Evolutionary conservation across 345 rosid species (phyloP), one percentile per base, ranked within the genome.

Genomic region (Arabidopsis arenosa): DNA sequence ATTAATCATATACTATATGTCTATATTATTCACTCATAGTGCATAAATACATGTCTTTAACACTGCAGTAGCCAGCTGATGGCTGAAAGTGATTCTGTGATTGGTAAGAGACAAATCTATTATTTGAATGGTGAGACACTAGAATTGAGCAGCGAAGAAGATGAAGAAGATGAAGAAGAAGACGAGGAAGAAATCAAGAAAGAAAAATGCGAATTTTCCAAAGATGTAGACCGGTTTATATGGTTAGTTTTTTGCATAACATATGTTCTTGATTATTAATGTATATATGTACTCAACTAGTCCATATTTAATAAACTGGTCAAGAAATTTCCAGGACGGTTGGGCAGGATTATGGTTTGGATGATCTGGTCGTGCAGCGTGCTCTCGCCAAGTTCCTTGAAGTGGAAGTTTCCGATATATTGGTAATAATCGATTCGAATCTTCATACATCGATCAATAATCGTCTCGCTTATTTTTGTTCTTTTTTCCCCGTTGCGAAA

Each of bases 331-430:
- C 64, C 83, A 94, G 98, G 96, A 81, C 47, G 80, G 73, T 82
- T 71, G 86, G 83, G 72, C 86, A 86, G 80, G 88, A 90, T 63
- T 55, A 84, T 79, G 89, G 86, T 49, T 65, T 85, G 68, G 81
- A 78, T 66, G 93, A 92, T 76, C 84, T 79, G 64, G 88, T 72
- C 30, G 39, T 52, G 61, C 64, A 75, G 73, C 75, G 70, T 54
- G 59, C 72, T 75, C 66, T 92, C 76, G 70, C 91, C 83, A 89
- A 85, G 69, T 86, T 80, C 69, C 80, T 90, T 63, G 83, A 91
- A 45, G 77, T 86, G 62, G 66, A 85, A 62, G 30, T 74, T 65
- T 73, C 86, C 52, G 87, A 86, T 37, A 73, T 90, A 68, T 81
- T 86, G 96, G 98, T 91, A 76, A 23, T 54, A 23, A 43, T 49